phyloP scores from a whole-genome alignment of 1,139 yeast genomes.

The Spencermartinsiella ligniputridi region DNA sequence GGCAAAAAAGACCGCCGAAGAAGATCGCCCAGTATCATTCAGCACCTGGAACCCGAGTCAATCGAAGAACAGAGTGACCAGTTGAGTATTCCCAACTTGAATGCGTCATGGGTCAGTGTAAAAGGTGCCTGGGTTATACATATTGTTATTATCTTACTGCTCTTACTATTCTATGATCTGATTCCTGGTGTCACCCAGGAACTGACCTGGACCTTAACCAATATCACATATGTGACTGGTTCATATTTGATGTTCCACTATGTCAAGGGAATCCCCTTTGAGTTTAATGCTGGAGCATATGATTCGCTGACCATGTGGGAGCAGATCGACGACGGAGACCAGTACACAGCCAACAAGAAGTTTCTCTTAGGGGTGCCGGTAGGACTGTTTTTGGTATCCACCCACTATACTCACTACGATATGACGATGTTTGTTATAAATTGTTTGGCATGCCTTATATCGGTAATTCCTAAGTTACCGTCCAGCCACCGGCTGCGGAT shows the following conservation, averaged over 20 bases:
- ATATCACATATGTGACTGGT: conserved; percentile 83
- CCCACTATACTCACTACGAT: conserved; percentile 88
- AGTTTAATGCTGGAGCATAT: conserved; percentile 93
- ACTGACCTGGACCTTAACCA: conserved; percentile 91
- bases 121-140: conserved; percentile 92
- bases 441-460: conserved; percentile 72
- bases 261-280: conserved; percentile 95
- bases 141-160: conserved; percentile 68
- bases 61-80: conserved; percentile 92
- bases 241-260: conserved; percentile 95
- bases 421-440: conserved; percentile 73
- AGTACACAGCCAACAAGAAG: conserved; percentile 94
- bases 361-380: conserved; percentile 89
- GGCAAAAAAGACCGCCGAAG: conserved; percentile 31
- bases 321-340: conserved; percentile 95
- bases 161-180: conserved; percentile 73
- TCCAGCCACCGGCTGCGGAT: conserved; percentile 34
- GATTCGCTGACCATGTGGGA: conserved; percentile 99
- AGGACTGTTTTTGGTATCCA: conserved; percentile 74
- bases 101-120: conserved; percentile 94
- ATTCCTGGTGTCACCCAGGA: conserved; percentile 74
- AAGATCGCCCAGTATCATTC: conserved; percentile 63
- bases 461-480: conserved; percentile 87
- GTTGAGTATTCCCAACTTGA: conserved; percentile 79
- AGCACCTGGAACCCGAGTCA: conserved; percentile 87